phyloP scores from a whole-genome alignment of 768 basidiomycete species.

The Psilocybe cyanescens region DNA sequence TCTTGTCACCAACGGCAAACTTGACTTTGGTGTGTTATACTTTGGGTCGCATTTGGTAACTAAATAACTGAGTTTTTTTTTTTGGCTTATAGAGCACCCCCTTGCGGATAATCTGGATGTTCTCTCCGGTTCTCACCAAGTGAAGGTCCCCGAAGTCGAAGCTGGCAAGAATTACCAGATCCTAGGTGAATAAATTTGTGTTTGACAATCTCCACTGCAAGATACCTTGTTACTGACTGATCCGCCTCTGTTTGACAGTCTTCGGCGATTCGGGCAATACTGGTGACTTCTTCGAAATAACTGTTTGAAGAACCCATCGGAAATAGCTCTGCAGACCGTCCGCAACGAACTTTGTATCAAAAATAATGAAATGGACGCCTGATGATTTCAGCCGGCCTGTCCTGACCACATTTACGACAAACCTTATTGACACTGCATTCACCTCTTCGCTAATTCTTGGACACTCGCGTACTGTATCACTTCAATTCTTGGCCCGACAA shows the following conservation, averaged over 20 bases:
- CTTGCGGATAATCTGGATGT: slow-evolving; percentile 44
- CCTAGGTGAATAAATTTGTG: slow-evolving; percentile 11
- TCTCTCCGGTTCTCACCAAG: slow-evolving; percentile 33
- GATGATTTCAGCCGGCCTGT: slow-evolving; percentile 1
- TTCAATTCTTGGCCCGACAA: background rate
- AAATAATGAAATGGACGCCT: slow-evolving; percentile 11
- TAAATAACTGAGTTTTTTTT: background rate
- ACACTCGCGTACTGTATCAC: slow-evolving; percentile 11
- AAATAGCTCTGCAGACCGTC: background rate
- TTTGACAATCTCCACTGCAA: background rate
- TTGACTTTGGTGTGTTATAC: slow-evolving; percentile 36
- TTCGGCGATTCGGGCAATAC: slow-evolving; percentile 60
- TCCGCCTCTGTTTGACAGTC: slow-evolving; percentile 32
- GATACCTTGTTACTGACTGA: slow-evolving; percentile 1
- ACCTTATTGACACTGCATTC: slow-evolving; percentile 1
- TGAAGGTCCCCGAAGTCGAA: slow-evolving; percentile 42
- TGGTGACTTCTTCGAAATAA: slow-evolving; percentile 49
- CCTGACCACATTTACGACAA: slow-evolving; percentile 1
- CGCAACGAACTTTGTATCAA: slow-evolving; percentile 1
- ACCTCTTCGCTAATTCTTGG: slow-evolving; percentile 11
- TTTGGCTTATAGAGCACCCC: slow-evolving; percentile 29
- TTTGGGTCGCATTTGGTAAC: background rate
- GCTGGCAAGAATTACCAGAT: slow-evolving; percentile 45
- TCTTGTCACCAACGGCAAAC: slow-evolving; percentile 32
- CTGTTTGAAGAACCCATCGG: slow-evolving; percentile 23